Evolutionary conservation across 2,329 filamentous ascomycete genomes (phyloP), one percentile per base, ranked within the genome.

Genomic region (Myriosclerotinia duriaeana): DNA sequence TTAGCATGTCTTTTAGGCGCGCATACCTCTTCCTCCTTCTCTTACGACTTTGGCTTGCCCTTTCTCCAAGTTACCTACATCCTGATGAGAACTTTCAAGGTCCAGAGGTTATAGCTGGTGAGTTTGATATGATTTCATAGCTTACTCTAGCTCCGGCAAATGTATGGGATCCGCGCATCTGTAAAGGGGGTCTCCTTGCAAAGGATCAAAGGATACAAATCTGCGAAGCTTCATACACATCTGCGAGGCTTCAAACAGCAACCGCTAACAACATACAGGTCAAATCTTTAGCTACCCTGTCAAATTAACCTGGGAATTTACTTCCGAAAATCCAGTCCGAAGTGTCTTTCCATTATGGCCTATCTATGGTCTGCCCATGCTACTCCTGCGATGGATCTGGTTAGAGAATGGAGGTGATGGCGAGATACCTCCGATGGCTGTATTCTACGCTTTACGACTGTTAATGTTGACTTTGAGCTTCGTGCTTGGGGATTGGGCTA

Each of bases 81-180:
- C 95, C 95, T 6, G 95, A 99, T 81, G 95, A 99, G 84, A 95
- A 98, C 82, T 99, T 99, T 76, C 95, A 99, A 80, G 95, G 95
- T 46, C 95, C 95, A 20, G 95, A 99, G 82, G 89, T 98, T 71
- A 95, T 98, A 76, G 93, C 94, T 75, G 94, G 94, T 97, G 86
- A 72, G 88, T 80, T 36, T n/a, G 48, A 59, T 3, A 54, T 40
- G 53, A 44, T 61, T 36, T 42, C 20, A 34, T 42, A 50, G 58
- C 53, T 63, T 53, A 42, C 42, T 7, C 22, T 52, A 34, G 42
- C 50, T 53, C 55, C 60, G 59, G 38, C 64, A 42, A 36, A 54
- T 67, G 12, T 44, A n/a, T 53, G 30, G 42, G 17, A 30, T 65
- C 17, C 8, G 22, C 44, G 48, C 7, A 44, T 42, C 52, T 11